These are phyloP conservation scores for Hypoxylon lenormandii DNA, from an alignment of 495 filamentous ascomycete genomes.

Conservation along the genomic window DNA sequence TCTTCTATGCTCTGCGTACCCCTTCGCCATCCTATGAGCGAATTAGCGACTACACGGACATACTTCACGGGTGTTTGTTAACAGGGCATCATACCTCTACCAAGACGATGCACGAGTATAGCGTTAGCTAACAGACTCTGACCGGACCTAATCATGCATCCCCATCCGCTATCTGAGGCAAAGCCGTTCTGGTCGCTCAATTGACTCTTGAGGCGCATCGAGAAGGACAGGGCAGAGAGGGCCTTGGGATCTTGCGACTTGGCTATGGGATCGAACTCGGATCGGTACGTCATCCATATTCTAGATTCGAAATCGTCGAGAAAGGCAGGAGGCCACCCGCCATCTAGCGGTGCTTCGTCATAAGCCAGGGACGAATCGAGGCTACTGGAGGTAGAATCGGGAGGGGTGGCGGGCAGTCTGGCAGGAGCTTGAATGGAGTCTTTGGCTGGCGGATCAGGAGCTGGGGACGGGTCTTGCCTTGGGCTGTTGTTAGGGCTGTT, in stretches of 20 bases:
- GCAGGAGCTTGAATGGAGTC: conserved; percentile 37
- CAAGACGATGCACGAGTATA: conserved; percentile 74
- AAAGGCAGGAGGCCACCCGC: conserved; percentile 86
- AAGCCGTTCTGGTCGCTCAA: conserved; percentile 85
- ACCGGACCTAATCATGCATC: conserved; percentile 98
- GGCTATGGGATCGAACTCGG: conserved; percentile 85
- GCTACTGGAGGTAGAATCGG: conserved; percentile 61
- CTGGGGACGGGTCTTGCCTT: conserved; percentile 33
- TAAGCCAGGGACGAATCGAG: conserved; percentile 63
- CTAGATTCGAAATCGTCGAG: conserved; percentile 91
- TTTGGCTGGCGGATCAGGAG: conserved; percentile 28
- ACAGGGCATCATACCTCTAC: conserved; percentile 72
- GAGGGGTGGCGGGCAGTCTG: conserved; percentile 56
- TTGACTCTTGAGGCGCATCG: conserved; percentile 84
- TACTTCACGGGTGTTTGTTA: background rate
- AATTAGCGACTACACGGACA: conserved; percentile 41
- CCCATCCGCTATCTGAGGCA: conserved; percentile 95
- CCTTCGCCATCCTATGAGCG: conserved; percentile 79
- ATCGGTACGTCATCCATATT: conserved; percentile 97
- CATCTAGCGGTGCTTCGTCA: conserved; percentile 62
- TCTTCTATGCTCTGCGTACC: conserved; percentile 71
- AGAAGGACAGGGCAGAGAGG: conserved; percentile 78
- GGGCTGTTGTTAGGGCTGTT: conserved; percentile 34
- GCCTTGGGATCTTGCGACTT: conserved; percentile 77
- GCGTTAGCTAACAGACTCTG: conserved; percentile 93